Evolutionary conservation across 805 yeast species (phyloP).

Genomic region (Kuraishia ogatae): DNA sequence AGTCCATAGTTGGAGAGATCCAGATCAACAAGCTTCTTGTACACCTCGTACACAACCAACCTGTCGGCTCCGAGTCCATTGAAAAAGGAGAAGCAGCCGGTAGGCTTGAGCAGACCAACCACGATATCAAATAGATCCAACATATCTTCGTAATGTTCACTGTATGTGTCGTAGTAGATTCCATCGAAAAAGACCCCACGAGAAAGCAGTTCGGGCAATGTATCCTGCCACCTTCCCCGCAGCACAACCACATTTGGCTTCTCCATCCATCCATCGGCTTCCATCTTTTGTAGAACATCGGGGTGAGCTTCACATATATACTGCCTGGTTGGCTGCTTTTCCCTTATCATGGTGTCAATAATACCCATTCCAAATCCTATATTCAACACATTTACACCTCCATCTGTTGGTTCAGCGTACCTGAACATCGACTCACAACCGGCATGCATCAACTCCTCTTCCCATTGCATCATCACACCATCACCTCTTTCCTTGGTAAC

Average conservation of each 20-base stretch:
- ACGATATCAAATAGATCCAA: conserved; percentile 71
- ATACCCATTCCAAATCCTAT: conserved; percentile 98
- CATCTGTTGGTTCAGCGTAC: conserved; percentile 23
- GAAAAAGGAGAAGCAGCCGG: conserved; percentile 84
- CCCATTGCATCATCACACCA: conserved; percentile 99
- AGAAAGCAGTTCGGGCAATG: conserved; percentile 54
- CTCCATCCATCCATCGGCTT: conserved; percentile 74
- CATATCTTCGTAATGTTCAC: conserved; percentile 89
- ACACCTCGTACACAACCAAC: conserved; percentile 71
- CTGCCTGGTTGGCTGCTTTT: conserved; percentile 51
- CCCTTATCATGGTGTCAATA: conserved; percentile 72
- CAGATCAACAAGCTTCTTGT: conserved; percentile 69
- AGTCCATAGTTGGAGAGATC: conserved; percentile 79
- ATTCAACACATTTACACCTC: conserved; percentile 50
- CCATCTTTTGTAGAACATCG: conserved; percentile 66
- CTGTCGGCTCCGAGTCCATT: conserved; percentile 86
- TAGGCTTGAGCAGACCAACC: conserved; percentile 75
- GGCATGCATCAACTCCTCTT: conserved; percentile 66
- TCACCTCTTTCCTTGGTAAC: conserved; percentile 67
- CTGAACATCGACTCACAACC: conserved; percentile 71
- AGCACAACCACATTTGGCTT: conserved; percentile 63
- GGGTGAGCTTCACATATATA: conserved; percentile 95
- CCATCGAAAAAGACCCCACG: conserved; percentile 77
- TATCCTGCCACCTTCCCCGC: conserved; percentile 92
- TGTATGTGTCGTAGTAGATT: conserved; percentile 87